phyloP scores from a whole-genome alignment of 495 filamentous ascomycete species.

The Penicillium salamii region DNA sequence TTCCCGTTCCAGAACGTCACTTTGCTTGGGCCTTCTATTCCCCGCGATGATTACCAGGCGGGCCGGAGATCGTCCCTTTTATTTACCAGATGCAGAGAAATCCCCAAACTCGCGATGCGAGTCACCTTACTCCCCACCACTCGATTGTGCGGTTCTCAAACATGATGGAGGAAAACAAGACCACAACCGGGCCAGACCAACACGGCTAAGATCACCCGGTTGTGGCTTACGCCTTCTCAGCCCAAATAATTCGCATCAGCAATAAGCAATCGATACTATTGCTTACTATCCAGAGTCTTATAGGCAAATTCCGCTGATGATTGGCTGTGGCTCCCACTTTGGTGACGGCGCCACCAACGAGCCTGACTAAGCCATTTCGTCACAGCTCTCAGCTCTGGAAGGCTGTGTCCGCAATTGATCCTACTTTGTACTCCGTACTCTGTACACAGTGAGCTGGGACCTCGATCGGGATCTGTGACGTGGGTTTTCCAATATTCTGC shows the following conservation, averaged over 20 bases:
- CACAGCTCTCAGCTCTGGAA: neutral
- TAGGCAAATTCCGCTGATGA: neutral
- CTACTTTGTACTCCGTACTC: no score
- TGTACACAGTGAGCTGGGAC: neutral
- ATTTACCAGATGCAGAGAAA: neutral
- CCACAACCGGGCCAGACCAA: no score
- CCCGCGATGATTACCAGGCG: slow-evolving; percentile 3
- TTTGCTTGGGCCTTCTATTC: slow-evolving; percentile 6
- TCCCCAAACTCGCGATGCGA: slow-evolving; percentile 2
- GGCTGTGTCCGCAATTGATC: no score
- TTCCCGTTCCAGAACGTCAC: neutral
- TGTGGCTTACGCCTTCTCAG: slow-evolving; percentile 5
- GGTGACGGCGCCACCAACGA: neutral
- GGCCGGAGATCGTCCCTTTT: neutral
- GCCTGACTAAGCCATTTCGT: slow-evolving; percentile 6
- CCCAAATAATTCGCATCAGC: neutral
- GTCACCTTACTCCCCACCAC: slow-evolving; percentile 4
- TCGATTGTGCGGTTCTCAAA: no score
- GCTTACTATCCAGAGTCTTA: neutral
- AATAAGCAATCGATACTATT: slow-evolving; percentile 2
- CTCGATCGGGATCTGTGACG: slow-evolving; percentile 1
- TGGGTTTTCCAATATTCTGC: slow-evolving; percentile 3
- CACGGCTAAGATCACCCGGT: neutral
- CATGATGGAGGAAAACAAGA: neutral
- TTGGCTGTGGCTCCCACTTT: neutral